Evolutionary conservation across 176 grass and related monocot genomes (phyloP), one percentile per base, ranked within the genome.

Genomic region (Aegilops speltoides): DNA sequence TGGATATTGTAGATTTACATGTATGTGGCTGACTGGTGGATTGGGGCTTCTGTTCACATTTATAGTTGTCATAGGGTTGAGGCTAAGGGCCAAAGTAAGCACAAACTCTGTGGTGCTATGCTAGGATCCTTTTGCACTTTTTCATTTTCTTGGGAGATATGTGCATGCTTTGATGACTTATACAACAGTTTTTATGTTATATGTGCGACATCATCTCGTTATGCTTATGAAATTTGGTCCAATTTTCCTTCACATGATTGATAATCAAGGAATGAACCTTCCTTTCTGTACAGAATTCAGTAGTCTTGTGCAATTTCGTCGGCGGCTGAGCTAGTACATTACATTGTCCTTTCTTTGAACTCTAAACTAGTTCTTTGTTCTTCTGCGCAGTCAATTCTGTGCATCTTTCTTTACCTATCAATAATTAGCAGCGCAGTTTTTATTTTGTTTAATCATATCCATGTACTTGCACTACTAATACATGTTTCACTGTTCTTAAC

Each of bases 391-490:
- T 74, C 40, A 45, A 62, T 33, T 62, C 29, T 63, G 40, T 57
- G 66, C 20, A 20, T 40, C 25, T 84, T 48, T 5, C 50, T 59
- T 22, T 59, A 22, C 54, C 54, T 8, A 6, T 13, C 17, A 75
- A 65, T 19, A 50, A 10, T 43, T 50, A 64, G 26, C 11, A 15
- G 2, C 7, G n/a, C 23, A 0, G 0, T 64, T 76, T 69, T 36
- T 28, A 22, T 82, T 78, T 6, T 71, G 22, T 82, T 78, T 78
- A 31, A 7, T n/a, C 45, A 77, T 70, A 46, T 56, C 7, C 29
- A 43, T 83, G 25, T 73, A 23, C 23, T 76, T 86, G 34, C 24
- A 37, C 84, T 86, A 31, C 84, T 86, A 64, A 83, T 24, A 68
- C n/a, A 25, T 52, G 37, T 33, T 81, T 78, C 66, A 82, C 52